These are phyloP conservation scores for Termitomyces sp. DNA, from an alignment of 768 basidiomycete species.

Conservation along the genomic window DNA sequence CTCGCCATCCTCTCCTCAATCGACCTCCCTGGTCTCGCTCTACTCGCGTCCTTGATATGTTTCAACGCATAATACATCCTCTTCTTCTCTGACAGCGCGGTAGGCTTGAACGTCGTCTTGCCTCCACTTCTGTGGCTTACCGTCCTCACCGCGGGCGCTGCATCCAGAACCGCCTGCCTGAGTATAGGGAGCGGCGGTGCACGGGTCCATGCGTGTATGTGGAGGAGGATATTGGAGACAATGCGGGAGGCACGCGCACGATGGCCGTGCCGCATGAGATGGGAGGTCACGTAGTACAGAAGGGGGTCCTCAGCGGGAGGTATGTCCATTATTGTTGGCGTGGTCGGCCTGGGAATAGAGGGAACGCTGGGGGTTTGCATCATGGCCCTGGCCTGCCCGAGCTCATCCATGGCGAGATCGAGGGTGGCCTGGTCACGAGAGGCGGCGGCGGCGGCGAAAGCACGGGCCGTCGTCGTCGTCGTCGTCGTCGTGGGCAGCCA, in stretches of 20 bases:
- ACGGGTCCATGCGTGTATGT: slow-evolving; percentile 72
- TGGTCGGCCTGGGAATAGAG: neutral
- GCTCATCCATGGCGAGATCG: slow-evolving; percentile 14
- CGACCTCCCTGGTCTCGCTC: slow-evolving; percentile 50
- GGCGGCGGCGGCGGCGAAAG: slow-evolving; percentile 1
- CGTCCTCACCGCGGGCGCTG: slow-evolving; percentile 68
- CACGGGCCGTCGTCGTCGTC: neutral
- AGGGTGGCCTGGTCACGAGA: slow-evolving; percentile 18
- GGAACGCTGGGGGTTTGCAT: slow-evolving; percentile 1
- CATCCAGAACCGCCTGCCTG: slow-evolving; percentile 62
- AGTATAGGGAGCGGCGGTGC: slow-evolving; percentile 78
- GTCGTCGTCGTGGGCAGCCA: slow-evolving; percentile 12
- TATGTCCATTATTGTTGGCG: slow-evolving; percentile 42
- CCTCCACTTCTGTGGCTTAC: slow-evolving; percentile 30
- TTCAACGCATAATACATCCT: slow-evolving; percentile 64
- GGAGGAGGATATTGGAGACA: slow-evolving; percentile 56
- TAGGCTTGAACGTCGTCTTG: slow-evolving; percentile 64
- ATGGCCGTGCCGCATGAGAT: slow-evolving; percentile 61
- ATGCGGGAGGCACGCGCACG: slow-evolving; percentile 56
- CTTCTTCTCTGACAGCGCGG: slow-evolving; percentile 79
- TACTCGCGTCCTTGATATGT: slow-evolving; percentile 68
- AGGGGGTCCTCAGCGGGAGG: slow-evolving; percentile 77
- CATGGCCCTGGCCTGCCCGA: slow-evolving; percentile 12
- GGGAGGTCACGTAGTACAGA: slow-evolving; percentile 61
- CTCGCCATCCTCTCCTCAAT: slow-evolving; percentile 72